Percentiles rank a stretch among this genome's conserved stretches.
Evolutionary conservation across 352 stramenopile species (phyloP).

Genomic region (Phytophthora tubulina): DNA sequence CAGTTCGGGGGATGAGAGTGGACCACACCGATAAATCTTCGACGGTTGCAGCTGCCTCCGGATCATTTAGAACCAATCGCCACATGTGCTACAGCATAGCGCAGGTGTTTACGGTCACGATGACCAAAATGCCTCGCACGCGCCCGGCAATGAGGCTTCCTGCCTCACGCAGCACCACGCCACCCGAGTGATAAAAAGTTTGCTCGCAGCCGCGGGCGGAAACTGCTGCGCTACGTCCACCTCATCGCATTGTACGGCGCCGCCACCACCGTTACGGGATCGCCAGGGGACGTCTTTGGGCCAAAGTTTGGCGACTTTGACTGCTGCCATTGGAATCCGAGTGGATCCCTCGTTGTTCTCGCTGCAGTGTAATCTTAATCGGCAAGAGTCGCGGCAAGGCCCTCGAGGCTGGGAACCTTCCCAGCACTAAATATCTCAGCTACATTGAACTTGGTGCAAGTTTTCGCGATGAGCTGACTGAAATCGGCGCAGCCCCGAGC

Average conservation of each 20-base stretch:
- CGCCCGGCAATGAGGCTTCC: not conserved
- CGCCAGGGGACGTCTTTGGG: too few species aligned
- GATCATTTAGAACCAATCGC: conserved; percentile 25
- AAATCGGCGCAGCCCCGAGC: not conserved
- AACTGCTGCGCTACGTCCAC: not conserved
- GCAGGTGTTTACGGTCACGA: not conserved
- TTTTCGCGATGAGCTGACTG: too few species aligned
- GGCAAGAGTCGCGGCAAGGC: not conserved
- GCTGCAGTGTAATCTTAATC: conserved; percentile 1
- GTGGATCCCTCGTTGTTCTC: too few species aligned
- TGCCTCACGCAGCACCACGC: conserved; percentile 1
- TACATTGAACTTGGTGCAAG: not conserved
- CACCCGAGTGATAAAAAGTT: not conserved
- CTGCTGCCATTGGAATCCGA: too few species aligned
- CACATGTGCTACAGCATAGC: not conserved
- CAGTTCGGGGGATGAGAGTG: not conserved
- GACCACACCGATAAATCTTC: conserved; percentile 12
- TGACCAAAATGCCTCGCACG: not conserved
- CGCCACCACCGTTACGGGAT: conserved; percentile 13
- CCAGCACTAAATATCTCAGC: conserved; percentile 9
- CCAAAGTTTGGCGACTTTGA: too few species aligned
- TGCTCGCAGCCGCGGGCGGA: not conserved
- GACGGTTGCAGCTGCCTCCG: conserved; percentile 16
- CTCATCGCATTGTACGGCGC: conserved; percentile 2
- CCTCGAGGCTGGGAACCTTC: not conserved